Evolutionary conservation across 148 eudicot genomes (phyloP), one percentile per base, ranked within the genome.

Genomic region (Fallopia convolvulus): DNA sequence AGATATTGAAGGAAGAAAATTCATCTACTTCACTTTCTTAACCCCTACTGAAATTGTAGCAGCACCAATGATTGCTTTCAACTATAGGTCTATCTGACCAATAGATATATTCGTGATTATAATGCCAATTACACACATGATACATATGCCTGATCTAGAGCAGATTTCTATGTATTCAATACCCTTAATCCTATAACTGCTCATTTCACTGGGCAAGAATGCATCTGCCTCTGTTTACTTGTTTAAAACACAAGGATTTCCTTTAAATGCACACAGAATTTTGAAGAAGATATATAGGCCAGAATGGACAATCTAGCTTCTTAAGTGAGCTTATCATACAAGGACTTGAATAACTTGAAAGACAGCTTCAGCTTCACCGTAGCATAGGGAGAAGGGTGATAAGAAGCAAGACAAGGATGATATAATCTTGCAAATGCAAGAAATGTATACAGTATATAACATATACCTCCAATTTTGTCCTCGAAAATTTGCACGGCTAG

Each of bases 401-500:
- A 36, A 36, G 4, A 36, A 36, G 30, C 39, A 36, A 36, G 39
- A 36, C 39, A 36, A 1, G 39, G 39, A 36, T 36, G 39, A 36
- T 36, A 36, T 3, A 36, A 36, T 36, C 39, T 26, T 26, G 30
- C 30, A 26, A 26, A 3, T 17, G n/a, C 56, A 52, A 52, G 56
- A 52, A 52, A 52, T 52, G n/a, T 13, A 50, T 50, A 50, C 56
- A 42, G 6, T 42, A 42, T 23, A 66, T 0, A 17, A 63, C 11
- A 72, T 84, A 2, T 65, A 89, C 93, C 92, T 83, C 65, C 78
- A 79, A 89, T 70, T 80, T 84, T 77, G 40, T 87, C 86, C 20
- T 83, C 86, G 48, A 85, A 89, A 77, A 89, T 40, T n/a, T 87
- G 83, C 33, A 84, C 65, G 2, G 90, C 90, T 72, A 87, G 76